phyloP scores from a whole-genome alignment of 441 rosid species.

The Eutrema salsugineum region DNA sequence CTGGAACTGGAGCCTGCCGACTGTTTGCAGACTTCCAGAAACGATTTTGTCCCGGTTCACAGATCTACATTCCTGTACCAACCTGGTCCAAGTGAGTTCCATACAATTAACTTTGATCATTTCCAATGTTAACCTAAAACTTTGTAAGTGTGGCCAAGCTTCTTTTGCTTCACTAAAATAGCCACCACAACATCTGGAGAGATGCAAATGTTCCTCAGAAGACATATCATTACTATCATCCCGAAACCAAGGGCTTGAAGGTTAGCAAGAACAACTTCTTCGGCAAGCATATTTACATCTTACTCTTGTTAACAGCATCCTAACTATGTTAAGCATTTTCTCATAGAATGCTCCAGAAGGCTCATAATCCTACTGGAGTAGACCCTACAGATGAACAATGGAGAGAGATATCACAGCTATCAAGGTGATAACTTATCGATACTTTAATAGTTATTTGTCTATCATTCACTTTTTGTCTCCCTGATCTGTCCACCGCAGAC shows the following conservation, averaged over 20 bases:
- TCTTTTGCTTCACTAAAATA: too few relatives aligned
- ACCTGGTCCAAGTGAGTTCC: slow-evolving; percentile 92
- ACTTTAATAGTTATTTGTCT: neutral
- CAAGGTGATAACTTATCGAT: slow-evolving; percentile 45
- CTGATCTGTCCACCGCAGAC: neutral
- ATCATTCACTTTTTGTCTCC: neutral
- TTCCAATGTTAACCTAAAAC: neutral
- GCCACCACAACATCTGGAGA: slow-evolving; percentile 99
- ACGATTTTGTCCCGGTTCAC: slow-evolving; percentile 81
- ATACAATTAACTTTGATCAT: neutral
- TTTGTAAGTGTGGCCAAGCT: neutral
- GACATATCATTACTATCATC: slow-evolving; percentile 84
- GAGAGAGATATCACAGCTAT: slow-evolving; percentile 84
- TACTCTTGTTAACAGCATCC: neutral
- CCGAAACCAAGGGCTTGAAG: slow-evolving; percentile 85
- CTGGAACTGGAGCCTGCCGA: slow-evolving; percentile 96
- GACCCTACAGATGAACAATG: slow-evolving; percentile 95
- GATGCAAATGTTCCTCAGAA: slow-evolving; percentile 86
- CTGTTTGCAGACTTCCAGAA: slow-evolving; percentile 95
- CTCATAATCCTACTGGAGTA: slow-evolving; percentile 96
- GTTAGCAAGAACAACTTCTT: slow-evolving; percentile 35
- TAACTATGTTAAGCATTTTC: neutral
- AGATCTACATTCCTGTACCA: slow-evolving; percentile 87
- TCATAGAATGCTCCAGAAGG: slow-evolving; percentile 86
- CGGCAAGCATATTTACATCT: neutral